Base-by-base conservation (phyloP, 1,284 basidiomycete genomes). In the Apiotrichum brassicae region DNA sequence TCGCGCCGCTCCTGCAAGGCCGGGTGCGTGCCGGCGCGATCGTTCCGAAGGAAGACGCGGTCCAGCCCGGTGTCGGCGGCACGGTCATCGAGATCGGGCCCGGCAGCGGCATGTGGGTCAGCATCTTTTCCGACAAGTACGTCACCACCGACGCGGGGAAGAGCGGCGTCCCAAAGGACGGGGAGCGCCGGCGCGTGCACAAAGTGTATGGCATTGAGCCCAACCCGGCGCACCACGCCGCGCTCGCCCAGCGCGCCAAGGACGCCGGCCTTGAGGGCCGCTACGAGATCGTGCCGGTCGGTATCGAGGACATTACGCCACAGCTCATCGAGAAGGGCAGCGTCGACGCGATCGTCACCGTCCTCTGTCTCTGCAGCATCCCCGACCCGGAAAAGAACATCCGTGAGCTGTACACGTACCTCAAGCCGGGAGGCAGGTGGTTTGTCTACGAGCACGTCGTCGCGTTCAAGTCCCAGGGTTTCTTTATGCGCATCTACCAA, bases 381-480 rank as follows among this genome's bases (percentile, higher is more conserved):
- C 54, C 54, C 13, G 51, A 56, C 18, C 54, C 45, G 1, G 48
- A 50, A 25, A 40, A 41, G 38, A 56, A 56, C 42, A 42, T 56
- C 39, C 37, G 39, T 30, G 54, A 50, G 48, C 54, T 56, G 11
- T 56, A 56, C 51, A 19, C 33, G 24, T 56, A 56, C 30, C 54
- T 56, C 48, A 53, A 53, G 24, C 54, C 54, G n/a, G 51, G 54
- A 1, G 54, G 54, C 11, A 36, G 39, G 12, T 56, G 54, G 54
- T 56, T 43, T 26, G 54, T 56, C 34, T 56, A 56, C 39, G 54
- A 56, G 45, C 54, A 56, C 18, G 54, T 56, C 28, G 35, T 33
- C 18, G 26, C 36, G 16, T 19, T 40, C 26, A 18, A n/a, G 7
- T 28, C 40, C 9, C 54, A 56, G 35, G 54, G 54, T 1, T 1